These are phyloP conservation scores for Phaseolus lunatus DNA, from an alignment of 306 rosid species.

Conservation along the genomic window DNA sequence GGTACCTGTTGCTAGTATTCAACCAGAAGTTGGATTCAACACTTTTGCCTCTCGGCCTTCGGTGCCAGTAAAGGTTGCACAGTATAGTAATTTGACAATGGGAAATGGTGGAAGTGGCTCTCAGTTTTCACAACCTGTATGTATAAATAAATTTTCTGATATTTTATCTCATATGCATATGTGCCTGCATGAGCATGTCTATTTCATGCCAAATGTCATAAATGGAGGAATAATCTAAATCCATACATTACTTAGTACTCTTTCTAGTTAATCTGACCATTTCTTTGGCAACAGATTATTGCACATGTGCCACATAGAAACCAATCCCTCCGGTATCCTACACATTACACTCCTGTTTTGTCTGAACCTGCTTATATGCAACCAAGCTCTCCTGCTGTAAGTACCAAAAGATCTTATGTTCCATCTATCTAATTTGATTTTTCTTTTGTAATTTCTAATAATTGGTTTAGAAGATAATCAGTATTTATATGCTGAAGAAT, in stretches of 20 bases:
- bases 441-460: slow-evolving; percentile 16
- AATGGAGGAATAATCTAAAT: slow-evolving; percentile 1
- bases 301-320: slow-evolving; percentile 75
- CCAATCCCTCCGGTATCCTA: slow-evolving; percentile 69
- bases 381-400: slow-evolving; percentile 78
- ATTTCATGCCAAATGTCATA: slow-evolving; percentile 35
- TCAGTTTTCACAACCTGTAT: slow-evolving; percentile 80
- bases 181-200: slow-evolving; percentile 9
- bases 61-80: slow-evolving; percentile 68
- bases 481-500: slow-evolving; percentile 35
- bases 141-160: slow-evolving; percentile 45
- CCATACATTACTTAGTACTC: slow-evolving; percentile 16
- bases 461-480: slow-evolving; percentile 15
- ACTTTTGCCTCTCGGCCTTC: slow-evolving; percentile 63
- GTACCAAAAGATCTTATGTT: slow-evolving; percentile 44
- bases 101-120: slow-evolving; percentile 73
- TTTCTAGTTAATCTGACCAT: slow-evolving; percentile 27
- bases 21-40: slow-evolving; percentile 65
- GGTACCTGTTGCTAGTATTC: slow-evolving; percentile 61
- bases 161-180: slow-evolving; percentile 29
- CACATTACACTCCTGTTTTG: slow-evolving; percentile 69
- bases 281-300: slow-evolving; percentile 62
- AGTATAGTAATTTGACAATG: slow-evolving; percentile 62
- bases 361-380: slow-evolving; percentile 73
- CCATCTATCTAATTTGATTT: slow-evolving; percentile 38